A percentile compares a stretch with the other conserved stretches of the same genome.
Evolutionary conservation across 257 asterid genomes (phyloP).

Genomic region (Solanum corneliomulleri): DNA sequence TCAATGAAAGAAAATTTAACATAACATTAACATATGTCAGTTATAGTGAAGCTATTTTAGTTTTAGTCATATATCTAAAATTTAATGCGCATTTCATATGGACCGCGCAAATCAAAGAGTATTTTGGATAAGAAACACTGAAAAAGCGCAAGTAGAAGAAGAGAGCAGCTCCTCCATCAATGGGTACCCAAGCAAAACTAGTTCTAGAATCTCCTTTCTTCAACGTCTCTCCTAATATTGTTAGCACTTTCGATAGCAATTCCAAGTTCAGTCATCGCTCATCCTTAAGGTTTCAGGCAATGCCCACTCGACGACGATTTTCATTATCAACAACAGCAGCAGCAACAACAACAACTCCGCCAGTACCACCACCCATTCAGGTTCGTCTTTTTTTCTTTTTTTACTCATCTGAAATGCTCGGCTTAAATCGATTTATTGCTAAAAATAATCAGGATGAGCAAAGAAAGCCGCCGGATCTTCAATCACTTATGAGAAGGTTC

Average conservation of each 20-base stretch:
- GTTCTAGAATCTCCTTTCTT: not conserved
- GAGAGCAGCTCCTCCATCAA: not conserved
- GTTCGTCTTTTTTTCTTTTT: not conserved
- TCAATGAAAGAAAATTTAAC: too few relatives aligned
- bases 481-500: conserved; percentile 44
- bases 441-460: conserved; percentile 14
- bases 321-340: not conserved
- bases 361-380: not conserved
- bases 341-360: not conserved
- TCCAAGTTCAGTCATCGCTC: not conserved
- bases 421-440: not conserved
- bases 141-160: not conserved
- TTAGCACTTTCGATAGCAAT: not conserved
- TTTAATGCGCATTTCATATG: conserved; percentile 1
- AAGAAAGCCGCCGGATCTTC: conserved; percentile 35
- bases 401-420: not conserved
- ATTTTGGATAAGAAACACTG: not conserved
- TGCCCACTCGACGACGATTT: not conserved
- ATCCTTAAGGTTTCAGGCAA: not conserved
- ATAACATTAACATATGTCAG: too few relatives aligned
- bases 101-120: not conserved
- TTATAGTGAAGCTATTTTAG: too few relatives aligned
- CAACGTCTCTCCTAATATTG: not conserved
- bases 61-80: too few relatives aligned
- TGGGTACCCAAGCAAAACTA: not conserved